Percentiles rank a stretch among this genome's conserved stretches.
These are phyloP conservation scores for Aspergillus ibericus DNA, from an alignment of 2,329 filamentous ascomycete genomes.

Conservation along the genomic window DNA sequence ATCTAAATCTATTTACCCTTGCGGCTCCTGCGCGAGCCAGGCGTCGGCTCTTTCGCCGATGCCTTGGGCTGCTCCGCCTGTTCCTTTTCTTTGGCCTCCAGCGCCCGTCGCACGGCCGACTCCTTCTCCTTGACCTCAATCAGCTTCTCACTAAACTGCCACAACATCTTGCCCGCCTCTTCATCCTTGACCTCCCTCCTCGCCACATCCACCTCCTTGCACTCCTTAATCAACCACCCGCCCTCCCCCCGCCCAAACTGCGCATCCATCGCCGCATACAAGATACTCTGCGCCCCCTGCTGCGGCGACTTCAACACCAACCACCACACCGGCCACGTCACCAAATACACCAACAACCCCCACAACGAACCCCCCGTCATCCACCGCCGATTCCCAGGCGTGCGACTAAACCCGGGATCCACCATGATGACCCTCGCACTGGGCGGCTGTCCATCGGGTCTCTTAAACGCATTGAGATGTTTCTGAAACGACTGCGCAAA, in stretches of 20 bases:
- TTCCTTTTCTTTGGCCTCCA: conserved; percentile 55
- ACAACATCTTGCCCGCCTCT: conserved; percentile 76
- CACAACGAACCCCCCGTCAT: conserved; percentile 79
- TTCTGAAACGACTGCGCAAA: conserved; percentile 92
- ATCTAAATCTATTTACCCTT: conserved; percentile 24
- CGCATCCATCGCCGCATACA: conserved; percentile 82
- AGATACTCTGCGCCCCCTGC: conserved; percentile 81
- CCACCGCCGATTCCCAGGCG: conserved; percentile 84
- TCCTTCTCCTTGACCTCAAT: conserved; percentile 81
- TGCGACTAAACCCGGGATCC: conserved; percentile 81
- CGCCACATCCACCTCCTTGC: conserved; percentile 70
- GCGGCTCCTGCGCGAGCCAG: conserved; percentile 43
- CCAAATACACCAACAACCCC: conserved; percentile 74
- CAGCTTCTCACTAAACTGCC: conserved; percentile 83
- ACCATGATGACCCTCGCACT: conserved; percentile 82
- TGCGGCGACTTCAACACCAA: conserved; percentile 80
- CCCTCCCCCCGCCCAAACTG: conserved; percentile 64
- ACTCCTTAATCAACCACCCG: conserved; percentile 83
- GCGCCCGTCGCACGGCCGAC: conserved; percentile 63
- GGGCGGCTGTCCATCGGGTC: conserved; percentile 78
- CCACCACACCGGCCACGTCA: conserved; percentile 81
- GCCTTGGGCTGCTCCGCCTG: conserved; percentile 21
- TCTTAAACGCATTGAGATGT: conserved; percentile 78
- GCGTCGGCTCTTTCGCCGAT: conserved; percentile 29
- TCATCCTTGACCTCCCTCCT: conserved; percentile 76